These are phyloP conservation scores for Spatholobus suberectus DNA, from an alignment of 306 rosid species.

Conservation along the genomic window DNA sequence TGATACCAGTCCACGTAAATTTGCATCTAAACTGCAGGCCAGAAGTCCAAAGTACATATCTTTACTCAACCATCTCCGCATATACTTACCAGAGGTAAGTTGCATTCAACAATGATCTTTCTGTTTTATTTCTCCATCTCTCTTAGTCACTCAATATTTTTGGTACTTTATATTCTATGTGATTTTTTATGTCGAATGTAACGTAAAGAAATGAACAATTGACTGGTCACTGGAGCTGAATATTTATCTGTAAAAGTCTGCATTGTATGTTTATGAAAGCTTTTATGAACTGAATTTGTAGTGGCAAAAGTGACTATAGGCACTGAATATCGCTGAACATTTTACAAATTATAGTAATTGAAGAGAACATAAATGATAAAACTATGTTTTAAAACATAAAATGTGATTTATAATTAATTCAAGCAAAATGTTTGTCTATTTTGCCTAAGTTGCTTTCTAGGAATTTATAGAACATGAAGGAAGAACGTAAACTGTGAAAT, in stretches of 20 bases:
- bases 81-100: conserved; percentile 94
- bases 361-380: background rate
- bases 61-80: conserved; percentile 96
- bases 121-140: background rate
- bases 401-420: background rate
- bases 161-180: background rate
- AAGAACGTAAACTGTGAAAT: conserved; percentile 5
- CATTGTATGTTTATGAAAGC: conserved; percentile 1
- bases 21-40: conserved; percentile 94
- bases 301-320: background rate
- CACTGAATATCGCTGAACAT: conserved; percentile 21
- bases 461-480: background rate
- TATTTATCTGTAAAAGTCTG: conserved; percentile 3
- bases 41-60: conserved; percentile 99
- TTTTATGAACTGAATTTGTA: background rate
- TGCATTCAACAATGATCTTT: conserved; percentile 29
- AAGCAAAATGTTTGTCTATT: background rate
- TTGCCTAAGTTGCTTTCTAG: background rate
- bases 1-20: conserved; percentile 81
- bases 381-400: background rate
- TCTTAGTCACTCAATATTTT: background rate
- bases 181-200: conserved; percentile 1
- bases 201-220: conserved; percentile 15
- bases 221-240: background rate
- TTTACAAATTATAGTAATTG: conserved; percentile 16